Evolutionary conservation across 2,329 filamentous ascomycete species (phyloP).

Genomic region (Alternaria ventricosa): DNA sequence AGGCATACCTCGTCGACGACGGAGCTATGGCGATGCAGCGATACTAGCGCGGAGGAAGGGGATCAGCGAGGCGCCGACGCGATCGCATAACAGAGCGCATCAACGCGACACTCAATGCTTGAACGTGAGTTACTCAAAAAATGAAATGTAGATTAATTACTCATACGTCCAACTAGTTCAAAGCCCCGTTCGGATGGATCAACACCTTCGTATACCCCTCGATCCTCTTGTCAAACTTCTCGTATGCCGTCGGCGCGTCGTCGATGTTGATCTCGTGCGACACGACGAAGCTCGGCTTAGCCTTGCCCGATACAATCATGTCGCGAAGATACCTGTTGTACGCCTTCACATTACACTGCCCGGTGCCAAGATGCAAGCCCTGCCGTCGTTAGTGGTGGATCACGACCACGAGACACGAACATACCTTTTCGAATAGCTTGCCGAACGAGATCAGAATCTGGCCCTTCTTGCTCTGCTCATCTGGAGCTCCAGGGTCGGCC

Average conservation of each 20-base stretch:
- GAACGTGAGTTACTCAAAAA: conserved; percentile 2
- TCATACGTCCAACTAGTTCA: conserved; percentile 24
- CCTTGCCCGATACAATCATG: conserved; percentile 68
- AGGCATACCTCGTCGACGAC: conserved; percentile 72
- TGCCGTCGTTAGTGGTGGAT: conserved; percentile 31
- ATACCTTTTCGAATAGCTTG: conserved; percentile 71
- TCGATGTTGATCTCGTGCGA: conserved; percentile 69
- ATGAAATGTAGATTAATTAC: background rate
- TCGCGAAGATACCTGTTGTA: conserved; percentile 72
- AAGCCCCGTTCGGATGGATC: conserved; percentile 67
- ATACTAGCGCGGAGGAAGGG: background rate
- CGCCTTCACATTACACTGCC: conserved; percentile 72
- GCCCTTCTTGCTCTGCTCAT: conserved; percentile 66
- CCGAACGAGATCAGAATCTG: conserved; percentile 70
- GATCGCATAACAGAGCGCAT: background rate
- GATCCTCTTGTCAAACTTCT: conserved; percentile 70
- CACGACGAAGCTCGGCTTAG: conserved; percentile 71
- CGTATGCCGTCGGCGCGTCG: conserved; percentile 65
- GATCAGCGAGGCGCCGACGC: background rate
- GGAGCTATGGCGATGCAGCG: conserved; percentile 52
- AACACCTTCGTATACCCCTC: conserved; percentile 73
- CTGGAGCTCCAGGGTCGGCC: conserved; percentile 67
- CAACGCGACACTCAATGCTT: background rate
- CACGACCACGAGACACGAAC: background rate
- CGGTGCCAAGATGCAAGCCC: conserved; percentile 66